phyloP scores from a whole-genome alignment of 1,284 basidiomycete species.

The Ganoderma resinaceum region DNA sequence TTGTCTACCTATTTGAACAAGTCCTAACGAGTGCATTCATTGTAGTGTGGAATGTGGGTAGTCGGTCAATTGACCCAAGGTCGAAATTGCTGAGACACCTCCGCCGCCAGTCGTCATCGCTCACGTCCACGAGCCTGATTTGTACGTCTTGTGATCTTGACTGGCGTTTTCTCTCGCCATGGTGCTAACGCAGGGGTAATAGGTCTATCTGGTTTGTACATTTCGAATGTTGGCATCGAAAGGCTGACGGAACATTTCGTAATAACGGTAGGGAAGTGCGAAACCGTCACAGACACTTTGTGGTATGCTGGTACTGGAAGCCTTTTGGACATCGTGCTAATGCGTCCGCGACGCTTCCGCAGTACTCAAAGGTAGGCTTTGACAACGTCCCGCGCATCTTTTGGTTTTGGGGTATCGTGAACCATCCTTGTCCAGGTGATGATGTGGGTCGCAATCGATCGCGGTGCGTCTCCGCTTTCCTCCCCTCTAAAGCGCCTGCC shows the following conservation, averaged over 20 bases:
- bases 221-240: background rate
- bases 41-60: slow-evolving; percentile 71
- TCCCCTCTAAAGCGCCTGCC: background rate
- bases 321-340: background rate
- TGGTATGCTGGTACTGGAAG: slow-evolving; percentile 50
- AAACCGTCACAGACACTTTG: slow-evolving; percentile 83
- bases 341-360: slow-evolving; percentile 16
- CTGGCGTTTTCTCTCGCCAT: background rate
- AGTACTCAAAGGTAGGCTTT: slow-evolving; percentile 81
- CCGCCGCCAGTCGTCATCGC: slow-evolving; percentile 64
- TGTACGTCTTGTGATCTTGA: slow-evolving; percentile 59
- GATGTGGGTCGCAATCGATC: slow-evolving; percentile 94
- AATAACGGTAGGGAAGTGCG: slow-evolving; percentile 76
- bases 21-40: background rate
- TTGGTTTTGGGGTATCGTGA: background rate
- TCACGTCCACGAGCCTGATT: slow-evolving; percentile 71
- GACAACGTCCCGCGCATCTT: background rate
- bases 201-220: slow-evolving; percentile 72
- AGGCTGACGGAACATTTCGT: background rate
- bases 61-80: background rate
- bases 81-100: background rate
- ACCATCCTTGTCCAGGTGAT: slow-evolving; percentile 61
- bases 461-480: slow-evolving; percentile 54
- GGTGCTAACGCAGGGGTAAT: slow-evolving; percentile 38
- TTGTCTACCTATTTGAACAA: background rate